Conservation (phyloP, 2,329 filamentous ascomycete species). For the Nannizziopsis barbatae region DNA sequence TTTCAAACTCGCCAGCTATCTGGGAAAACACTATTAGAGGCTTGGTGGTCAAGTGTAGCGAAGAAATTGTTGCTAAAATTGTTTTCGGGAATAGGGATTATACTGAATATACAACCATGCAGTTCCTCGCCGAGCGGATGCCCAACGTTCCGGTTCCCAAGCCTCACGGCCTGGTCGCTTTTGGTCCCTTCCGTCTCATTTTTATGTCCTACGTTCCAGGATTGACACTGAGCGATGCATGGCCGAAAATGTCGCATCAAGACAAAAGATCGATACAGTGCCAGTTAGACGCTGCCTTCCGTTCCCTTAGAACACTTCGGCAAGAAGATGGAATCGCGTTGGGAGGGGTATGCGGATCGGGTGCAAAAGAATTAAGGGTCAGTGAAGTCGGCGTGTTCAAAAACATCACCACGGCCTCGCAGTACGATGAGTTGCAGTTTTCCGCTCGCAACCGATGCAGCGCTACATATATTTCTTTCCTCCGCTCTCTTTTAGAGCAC, state of each 20-base stretch:
- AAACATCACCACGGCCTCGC: slow-evolving; percentile 17
- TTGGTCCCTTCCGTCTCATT: slow-evolving; percentile 20
- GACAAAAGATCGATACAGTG: slow-evolving; percentile 14
- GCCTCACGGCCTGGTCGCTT: slow-evolving; percentile 21
- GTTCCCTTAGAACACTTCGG: slow-evolving; percentile 17
- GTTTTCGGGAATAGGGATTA: slow-evolving; percentile 14
- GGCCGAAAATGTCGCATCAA: slow-evolving; percentile 18
- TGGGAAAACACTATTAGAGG: slow-evolving; percentile 19
- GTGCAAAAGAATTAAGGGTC: slow-evolving; percentile 20
- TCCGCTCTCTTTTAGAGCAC: slow-evolving; percentile 12
- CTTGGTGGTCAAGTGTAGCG: slow-evolving; percentile 19
- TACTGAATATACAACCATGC: slow-evolving; percentile 22
- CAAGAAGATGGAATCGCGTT: slow-evolving; percentile 15
- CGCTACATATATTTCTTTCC: slow-evolving; percentile 18
- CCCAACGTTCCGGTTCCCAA: slow-evolving; percentile 22
- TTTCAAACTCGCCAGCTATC: slow-evolving; percentile 19
- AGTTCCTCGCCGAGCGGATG: slow-evolving; percentile 19
- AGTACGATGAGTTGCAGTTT: slow-evolving; percentile 20
- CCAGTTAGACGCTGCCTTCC: slow-evolving; percentile 17
- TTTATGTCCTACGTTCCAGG: slow-evolving; percentile 23
- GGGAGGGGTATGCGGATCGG: slow-evolving; percentile 22
- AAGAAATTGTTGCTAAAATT: slow-evolving; percentile 19
- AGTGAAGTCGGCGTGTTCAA: slow-evolving; percentile 18
- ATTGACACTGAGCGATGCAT: slow-evolving; percentile 19
- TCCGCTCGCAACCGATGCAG: slow-evolving; percentile 18